Conservation (phyloP, 148 eudicot species). For the Rhododendron williamsianum region DNA sequence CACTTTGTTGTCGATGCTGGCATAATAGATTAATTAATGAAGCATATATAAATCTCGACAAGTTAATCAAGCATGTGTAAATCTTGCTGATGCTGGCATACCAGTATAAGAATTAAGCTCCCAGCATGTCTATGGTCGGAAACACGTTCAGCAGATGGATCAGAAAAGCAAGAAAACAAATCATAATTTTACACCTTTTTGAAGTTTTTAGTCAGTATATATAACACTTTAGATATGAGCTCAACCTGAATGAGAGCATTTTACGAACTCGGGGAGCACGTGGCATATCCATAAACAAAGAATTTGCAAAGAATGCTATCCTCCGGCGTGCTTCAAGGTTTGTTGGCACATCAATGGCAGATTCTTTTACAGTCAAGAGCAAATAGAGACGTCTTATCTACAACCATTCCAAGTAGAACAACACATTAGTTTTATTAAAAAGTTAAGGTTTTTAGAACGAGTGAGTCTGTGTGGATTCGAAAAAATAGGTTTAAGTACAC, state of each 20-base stretch:
- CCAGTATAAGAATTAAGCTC: background rate
- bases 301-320: slow-evolving; percentile 46
- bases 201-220: background rate
- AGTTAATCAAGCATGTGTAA: background rate
- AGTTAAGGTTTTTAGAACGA: background rate
- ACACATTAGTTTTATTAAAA: slow-evolving; percentile 3
- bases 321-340: slow-evolving; percentile 55
- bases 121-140: background rate
- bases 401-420: slow-evolving; percentile 12
- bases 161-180: background rate
- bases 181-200: background rate
- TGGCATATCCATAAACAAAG: slow-evolving; percentile 55
- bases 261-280: slow-evolving; percentile 47
- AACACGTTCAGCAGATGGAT: background rate
- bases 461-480: background rate
- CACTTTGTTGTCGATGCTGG: background rate
- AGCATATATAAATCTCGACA: background rate
- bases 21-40: background rate
- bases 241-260: slow-evolving; percentile 48
- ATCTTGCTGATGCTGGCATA: background rate
- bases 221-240: background rate
- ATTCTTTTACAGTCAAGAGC: slow-evolving; percentile 48
- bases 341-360: slow-evolving; percentile 49
- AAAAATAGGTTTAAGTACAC: background rate
- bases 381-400: slow-evolving; percentile 44